Evolutionary conservation across 2,329 filamentous ascomycete species (phyloP), one percentile per base, ranked within the genome.

Genomic region (Gnomoniopsis smithogilvyi): DNA sequence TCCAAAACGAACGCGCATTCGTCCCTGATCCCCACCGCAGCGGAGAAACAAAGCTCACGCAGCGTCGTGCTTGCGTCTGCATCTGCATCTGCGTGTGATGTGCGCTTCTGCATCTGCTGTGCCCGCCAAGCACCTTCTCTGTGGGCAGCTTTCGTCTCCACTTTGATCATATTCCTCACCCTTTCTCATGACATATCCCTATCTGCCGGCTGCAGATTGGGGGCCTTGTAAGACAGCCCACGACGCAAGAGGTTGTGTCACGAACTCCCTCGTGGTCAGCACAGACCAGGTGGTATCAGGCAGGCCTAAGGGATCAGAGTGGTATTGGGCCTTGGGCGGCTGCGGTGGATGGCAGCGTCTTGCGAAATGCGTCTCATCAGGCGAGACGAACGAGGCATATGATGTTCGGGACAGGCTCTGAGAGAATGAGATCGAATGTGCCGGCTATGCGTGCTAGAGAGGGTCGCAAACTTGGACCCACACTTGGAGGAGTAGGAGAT

Each of bases 1-100:
- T n/a, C 24, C 22, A 54, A 17, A 30, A 54, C 45, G 19, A 14
- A 11, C 15, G 15, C 15, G 34, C 60, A 60, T 24, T 62, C 60
- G 2, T 51, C 38, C 38, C 19, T 52, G 50, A 62, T 60, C 17
- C 51, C 58, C 30, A 41, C 45, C 33, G 60, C 57, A 15, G 60
- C 60, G 24, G 54, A 46, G 30, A 50, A 36, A 54, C 60, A 62
- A 49, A 47, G 46, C 45, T 24, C 21, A 46, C 60, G 58, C 34
- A 62, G 19, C 36, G 14, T 26, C 47, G 24, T 33, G 21, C 48
- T 43, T 51, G 53, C 43, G n/a, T 41, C 26, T 54, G 46, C 46
- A 22, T 19, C 26, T 54, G 52, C 51, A 21, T 10, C 34, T 19
- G 34, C 57, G 41, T 41, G 50, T 21, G 36, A 15, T 12, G 14